These are phyloP conservation scores for Cyberlindnera samutprakarnensis DNA, from an alignment of 805 yeast species.

Conservation along the genomic window DNA sequence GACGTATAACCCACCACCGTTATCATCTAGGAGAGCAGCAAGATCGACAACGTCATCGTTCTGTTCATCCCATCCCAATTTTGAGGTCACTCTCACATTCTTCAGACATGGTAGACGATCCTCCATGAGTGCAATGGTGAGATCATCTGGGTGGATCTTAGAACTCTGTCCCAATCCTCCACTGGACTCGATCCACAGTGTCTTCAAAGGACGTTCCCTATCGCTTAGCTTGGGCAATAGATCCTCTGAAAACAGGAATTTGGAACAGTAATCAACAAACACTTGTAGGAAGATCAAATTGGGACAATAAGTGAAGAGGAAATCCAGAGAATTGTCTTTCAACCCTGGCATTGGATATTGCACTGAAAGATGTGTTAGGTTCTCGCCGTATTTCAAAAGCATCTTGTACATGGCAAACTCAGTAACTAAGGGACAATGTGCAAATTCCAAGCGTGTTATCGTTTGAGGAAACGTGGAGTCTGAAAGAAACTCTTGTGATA, in stretches of 20 bases:
- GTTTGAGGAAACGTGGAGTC: conserved; percentile 67
- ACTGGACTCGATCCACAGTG: conserved; percentile 69
- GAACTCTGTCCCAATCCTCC: conserved; percentile 81
- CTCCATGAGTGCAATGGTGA: conserved; percentile 78
- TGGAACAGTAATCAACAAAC: conserved; percentile 69
- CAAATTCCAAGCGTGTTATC: conserved; percentile 64
- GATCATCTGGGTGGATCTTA: conserved; percentile 81
- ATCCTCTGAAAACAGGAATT: conserved; percentile 42
- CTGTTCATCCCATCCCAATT: conserved; percentile 78
- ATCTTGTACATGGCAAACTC: conserved; percentile 59
- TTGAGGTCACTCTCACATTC: conserved; percentile 59
- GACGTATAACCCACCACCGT: conserved; percentile 71
- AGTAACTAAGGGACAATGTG: conserved; percentile 78
- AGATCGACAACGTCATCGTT: conserved; percentile 56
- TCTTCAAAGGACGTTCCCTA: conserved; percentile 42
- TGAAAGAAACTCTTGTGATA: conserved; percentile 70
- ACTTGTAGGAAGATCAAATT: conserved; percentile 53
- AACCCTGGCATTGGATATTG: conserved; percentile 88
- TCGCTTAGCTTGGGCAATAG: conserved; percentile 22
- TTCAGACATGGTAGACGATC: conserved; percentile 63
- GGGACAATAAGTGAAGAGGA: conserved; percentile 71
- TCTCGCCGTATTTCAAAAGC: conserved; percentile 56
- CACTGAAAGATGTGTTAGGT: conserved; percentile 54
- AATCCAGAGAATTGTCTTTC: conserved; percentile 61
- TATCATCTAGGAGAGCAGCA: conserved; percentile 61